A percentile compares a stretch with the other conserved stretches of the same genome.
Conservation (phyloP, 2,329 filamentous ascomycete genomes). For the Diaporthe citri region DNA sequence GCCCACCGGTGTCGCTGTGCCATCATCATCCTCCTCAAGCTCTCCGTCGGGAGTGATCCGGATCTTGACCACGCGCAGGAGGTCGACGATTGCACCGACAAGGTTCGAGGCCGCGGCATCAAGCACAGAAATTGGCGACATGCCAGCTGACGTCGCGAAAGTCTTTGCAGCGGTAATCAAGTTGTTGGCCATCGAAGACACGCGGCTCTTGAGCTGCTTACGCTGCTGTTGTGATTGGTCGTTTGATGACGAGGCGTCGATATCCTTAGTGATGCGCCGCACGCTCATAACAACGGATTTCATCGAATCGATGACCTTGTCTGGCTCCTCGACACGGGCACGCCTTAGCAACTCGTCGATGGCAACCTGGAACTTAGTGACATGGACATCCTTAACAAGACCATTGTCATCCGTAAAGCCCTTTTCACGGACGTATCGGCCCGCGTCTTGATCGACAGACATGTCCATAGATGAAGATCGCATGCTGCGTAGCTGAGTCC, state of each 20-base stretch:
- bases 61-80: conserved; percentile 87
- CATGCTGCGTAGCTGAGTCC: conserved; percentile 86
- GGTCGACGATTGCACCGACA: conserved; percentile 85
- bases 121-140: conserved; percentile 92
- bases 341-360: conserved; percentile 90
- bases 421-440: conserved; percentile 73
- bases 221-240: conserved; percentile 69
- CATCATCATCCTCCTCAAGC: conserved; percentile 78
- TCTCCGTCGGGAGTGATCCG: conserved; percentile 80
- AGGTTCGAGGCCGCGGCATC: conserved; percentile 95
- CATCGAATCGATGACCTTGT: conserved; percentile 85
- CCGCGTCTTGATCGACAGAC: conserved; percentile 76
- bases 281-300: conserved; percentile 87
- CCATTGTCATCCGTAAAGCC: conserved; percentile 79
- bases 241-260: conserved; percentile 70
- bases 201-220: conserved; percentile 80
- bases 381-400: conserved; percentile 88
- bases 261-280: conserved; percentile 85
- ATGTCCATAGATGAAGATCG: conserved; percentile 85
- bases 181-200: conserved; percentile 95
- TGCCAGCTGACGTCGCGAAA: conserved; percentile 83
- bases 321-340: conserved; percentile 79
- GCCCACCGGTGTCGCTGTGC: conserved; percentile 73
- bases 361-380: conserved; percentile 94
- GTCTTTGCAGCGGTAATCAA: conserved; percentile 96